phyloP scores from a whole-genome alignment of 345 rosid genomes.

The Citrus cavaleriei region DNA sequence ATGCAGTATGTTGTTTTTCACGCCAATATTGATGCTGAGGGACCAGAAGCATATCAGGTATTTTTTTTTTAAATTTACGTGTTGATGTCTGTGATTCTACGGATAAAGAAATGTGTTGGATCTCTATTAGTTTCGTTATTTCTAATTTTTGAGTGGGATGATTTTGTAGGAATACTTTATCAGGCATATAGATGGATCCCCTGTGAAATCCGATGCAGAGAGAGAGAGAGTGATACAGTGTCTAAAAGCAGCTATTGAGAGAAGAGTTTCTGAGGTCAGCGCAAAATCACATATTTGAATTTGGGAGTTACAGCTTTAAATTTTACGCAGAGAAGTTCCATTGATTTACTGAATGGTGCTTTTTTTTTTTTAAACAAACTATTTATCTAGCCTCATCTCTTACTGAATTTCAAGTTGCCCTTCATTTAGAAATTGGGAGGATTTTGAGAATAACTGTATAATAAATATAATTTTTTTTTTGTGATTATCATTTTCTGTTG shows the following conservation, averaged over 20 bases:
- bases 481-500: not conserved
- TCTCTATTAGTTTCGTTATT: not conserved
- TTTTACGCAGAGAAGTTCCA: not conserved
- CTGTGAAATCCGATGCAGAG: conserved; percentile 82
- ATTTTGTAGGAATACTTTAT: conserved; percentile 71
- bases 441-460: conserved; percentile 2
- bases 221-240: conserved; percentile 79
- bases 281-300: not conserved
- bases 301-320: not conserved
- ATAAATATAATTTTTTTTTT: not conserved
- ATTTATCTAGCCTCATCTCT: not conserved
- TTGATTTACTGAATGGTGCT: not conserved
- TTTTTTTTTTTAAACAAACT: not conserved
- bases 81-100: not conserved
- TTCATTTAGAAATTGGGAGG: not conserved
- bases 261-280: conserved; percentile 88
- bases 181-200: conserved; percentile 87
- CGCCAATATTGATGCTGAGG: conserved; percentile 70
- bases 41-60: conserved; percentile 81
- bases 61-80: not conserved
- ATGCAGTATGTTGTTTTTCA: conserved; percentile 94
- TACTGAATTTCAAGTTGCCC: not conserved
- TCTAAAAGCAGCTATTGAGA: conserved; percentile 89
- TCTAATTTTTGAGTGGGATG: not conserved
- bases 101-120: not conserved